Conservation (phyloP, 2,329 filamentous ascomycete species). For the Calonectria henricotiae region DNA sequence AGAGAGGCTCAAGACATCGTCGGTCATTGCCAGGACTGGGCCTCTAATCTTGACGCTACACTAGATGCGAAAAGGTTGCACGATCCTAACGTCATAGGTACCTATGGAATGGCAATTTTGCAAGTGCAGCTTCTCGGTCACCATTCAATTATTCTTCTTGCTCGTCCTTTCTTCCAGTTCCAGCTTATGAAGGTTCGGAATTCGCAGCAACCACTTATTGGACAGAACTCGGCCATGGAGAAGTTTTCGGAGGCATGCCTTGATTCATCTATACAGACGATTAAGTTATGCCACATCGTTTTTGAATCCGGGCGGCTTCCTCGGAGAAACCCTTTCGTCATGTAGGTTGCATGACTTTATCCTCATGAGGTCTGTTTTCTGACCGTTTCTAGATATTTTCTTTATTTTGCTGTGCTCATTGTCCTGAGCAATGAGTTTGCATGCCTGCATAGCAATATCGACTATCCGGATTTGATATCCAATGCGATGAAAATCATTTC, state of each 20-base stretch:
- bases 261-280: slow-evolving; percentile 66
- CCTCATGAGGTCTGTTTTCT: neutral
- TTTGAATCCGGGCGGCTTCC: slow-evolving; percentile 65
- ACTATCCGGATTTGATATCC: slow-evolving; percentile 60
- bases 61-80: slow-evolving; percentile 62
- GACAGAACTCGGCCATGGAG: slow-evolving; percentile 57
- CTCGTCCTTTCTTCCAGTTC: slow-evolving; percentile 76
- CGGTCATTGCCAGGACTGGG: slow-evolving; percentile 47
- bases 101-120: slow-evolving; percentile 72
- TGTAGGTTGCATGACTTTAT: slow-evolving; percentile 62
- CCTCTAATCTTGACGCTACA: slow-evolving; percentile 60
- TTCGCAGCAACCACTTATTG: slow-evolving; percentile 1
- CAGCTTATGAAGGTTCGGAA: slow-evolving; percentile 64
- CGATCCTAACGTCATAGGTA: slow-evolving; percentile 37
- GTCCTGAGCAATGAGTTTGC: slow-evolving; percentile 73
- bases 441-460: slow-evolving; percentile 64
- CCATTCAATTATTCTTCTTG: slow-evolving; percentile 76
- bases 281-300: slow-evolving; percentile 65
- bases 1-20: slow-evolving; percentile 72
- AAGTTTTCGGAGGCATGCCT: slow-evolving; percentile 69
- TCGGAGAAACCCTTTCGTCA: slow-evolving; percentile 70
- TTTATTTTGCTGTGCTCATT: slow-evolving; percentile 71
- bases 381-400: slow-evolving; percentile 65
- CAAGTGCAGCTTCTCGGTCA: slow-evolving; percentile 76
- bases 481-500: slow-evolving; percentile 66